Percentiles rank a stretch among this genome's conserved stretches.
phyloP scores from a whole-genome alignment of 2,329 filamentous ascomycete genomes.

The Phyllosticta paracitricarpa region DNA sequence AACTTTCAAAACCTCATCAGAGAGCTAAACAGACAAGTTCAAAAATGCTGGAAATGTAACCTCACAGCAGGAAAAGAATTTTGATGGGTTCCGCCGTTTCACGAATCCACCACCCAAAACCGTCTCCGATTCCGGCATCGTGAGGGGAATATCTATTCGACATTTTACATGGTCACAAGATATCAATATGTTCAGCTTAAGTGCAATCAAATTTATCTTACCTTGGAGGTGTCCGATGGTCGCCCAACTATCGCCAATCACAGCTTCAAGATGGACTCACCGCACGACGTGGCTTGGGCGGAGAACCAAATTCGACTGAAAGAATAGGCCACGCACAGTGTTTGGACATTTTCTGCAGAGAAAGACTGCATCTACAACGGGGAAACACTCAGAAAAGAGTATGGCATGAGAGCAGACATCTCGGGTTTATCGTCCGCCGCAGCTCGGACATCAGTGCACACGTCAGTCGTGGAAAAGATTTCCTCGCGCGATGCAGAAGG shows the following conservation, averaged over 20 bases:
- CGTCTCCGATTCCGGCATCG: neutral
- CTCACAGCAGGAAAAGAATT: too few species aligned
- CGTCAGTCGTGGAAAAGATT: neutral
- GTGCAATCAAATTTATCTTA: neutral
- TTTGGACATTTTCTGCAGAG: neutral
- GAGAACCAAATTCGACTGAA: neutral
- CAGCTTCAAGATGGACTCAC: neutral
- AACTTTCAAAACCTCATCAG: too few species aligned
- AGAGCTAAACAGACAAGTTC: too few species aligned
- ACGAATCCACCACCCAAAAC: neutral
- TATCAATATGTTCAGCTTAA: neutral
- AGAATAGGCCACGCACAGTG: neutral
- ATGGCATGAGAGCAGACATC: conserved; percentile 6
- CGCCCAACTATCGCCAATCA: neutral
- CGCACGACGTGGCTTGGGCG: neutral
- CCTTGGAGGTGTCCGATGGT: neutral
- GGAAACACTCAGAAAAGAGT: neutral
- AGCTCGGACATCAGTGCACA: neutral
- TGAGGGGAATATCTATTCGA: neutral
- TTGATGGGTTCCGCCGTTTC: too few species aligned
- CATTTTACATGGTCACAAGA: neutral
- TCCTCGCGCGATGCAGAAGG: conserved; percentile 1
- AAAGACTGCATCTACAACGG: neutral
- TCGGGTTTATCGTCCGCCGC: conserved; percentile 1
- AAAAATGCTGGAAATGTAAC: too few species aligned